phyloP scores from a whole-genome alignment of 2,329 filamentous ascomycete genomes.

The Scedosporium aurantiacum region DNA sequence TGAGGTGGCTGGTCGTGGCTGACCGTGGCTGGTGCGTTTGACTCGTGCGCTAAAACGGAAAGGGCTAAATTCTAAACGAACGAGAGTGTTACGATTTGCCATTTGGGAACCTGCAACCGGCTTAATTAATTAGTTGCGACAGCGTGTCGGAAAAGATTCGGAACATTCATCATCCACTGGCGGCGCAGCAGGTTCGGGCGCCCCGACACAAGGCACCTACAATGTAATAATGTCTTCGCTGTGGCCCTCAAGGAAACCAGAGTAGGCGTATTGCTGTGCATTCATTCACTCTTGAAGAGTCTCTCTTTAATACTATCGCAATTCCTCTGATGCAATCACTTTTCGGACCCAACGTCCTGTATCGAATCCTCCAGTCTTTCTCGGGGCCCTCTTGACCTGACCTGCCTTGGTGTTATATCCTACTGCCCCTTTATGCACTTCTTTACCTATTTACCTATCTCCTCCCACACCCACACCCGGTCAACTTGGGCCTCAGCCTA shows the following conservation, averaged over 20 bases:
- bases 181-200: conserved; percentile 1
- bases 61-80: neutral
- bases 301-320: neutral
- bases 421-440: neutral
- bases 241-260: neutral
- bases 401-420: neutral
- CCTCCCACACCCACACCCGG: neutral
- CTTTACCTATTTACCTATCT: neutral
- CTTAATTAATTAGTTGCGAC: neutral
- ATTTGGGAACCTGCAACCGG: neutral
- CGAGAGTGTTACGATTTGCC: neutral
- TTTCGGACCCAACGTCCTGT: neutral
- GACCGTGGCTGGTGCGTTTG: too few relatives aligned
- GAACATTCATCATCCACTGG: conserved; percentile 7
- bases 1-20: too few relatives aligned
- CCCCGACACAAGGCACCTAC: conserved; percentile 5
- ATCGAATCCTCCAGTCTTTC: neutral
- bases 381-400: neutral
- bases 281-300: neutral
- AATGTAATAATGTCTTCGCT: too few relatives aligned
- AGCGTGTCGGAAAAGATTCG: conserved; percentile 6
- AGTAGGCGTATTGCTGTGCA: conserved; percentile 1
- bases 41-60: too few relatives aligned
- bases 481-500: neutral
- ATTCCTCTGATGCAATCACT: neutral